Conservation (phyloP, 129 eudicot genomes). For the Apium graveolens region DNA sequence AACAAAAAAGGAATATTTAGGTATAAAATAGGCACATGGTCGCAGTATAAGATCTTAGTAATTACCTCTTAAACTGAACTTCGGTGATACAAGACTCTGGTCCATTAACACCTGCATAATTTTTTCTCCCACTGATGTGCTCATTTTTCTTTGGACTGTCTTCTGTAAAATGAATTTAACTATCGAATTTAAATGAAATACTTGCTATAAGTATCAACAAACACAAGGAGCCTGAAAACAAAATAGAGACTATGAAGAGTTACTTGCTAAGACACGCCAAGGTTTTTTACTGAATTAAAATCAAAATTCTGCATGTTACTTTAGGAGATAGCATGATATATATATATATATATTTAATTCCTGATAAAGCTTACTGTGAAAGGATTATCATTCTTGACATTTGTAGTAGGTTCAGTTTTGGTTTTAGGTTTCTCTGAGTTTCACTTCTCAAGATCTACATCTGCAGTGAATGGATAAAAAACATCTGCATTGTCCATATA, state of each 20-base stretch:
- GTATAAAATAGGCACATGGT: not conserved
- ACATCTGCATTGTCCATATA: constrained; percentile 37
- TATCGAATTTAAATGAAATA: not conserved
- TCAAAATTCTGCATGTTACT: not conserved
- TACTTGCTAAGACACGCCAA: not conserved
- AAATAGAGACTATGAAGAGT: not conserved
- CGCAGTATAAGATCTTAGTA: not conserved
- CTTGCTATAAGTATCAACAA: too few relatives aligned
- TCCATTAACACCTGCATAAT: constrained; percentile 66
- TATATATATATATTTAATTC: too few relatives aligned
- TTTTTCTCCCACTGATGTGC: constrained; percentile 52
- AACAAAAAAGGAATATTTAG: not conserved
- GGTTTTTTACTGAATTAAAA: not conserved
- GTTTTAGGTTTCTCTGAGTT: too few relatives aligned
- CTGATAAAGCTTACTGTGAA: too few relatives aligned
- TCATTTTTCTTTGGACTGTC: constrained; percentile 52
- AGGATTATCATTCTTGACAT: too few relatives aligned
- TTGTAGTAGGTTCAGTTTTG: too few relatives aligned
- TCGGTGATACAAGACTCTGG: constrained; percentile 45
- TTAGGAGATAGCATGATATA: too few relatives aligned
- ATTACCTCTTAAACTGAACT: too few relatives aligned
- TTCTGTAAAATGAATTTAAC: constrained; percentile 32
- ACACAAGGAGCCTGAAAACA: too few relatives aligned
- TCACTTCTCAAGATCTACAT: too few relatives aligned
- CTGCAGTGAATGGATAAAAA: constrained; percentile 36